Percentiles rank a stretch among this genome's conserved stretches.
Evolutionary conservation across 257 asterid genomes (phyloP).

Genomic region (Solanum ossicruentum): DNA sequence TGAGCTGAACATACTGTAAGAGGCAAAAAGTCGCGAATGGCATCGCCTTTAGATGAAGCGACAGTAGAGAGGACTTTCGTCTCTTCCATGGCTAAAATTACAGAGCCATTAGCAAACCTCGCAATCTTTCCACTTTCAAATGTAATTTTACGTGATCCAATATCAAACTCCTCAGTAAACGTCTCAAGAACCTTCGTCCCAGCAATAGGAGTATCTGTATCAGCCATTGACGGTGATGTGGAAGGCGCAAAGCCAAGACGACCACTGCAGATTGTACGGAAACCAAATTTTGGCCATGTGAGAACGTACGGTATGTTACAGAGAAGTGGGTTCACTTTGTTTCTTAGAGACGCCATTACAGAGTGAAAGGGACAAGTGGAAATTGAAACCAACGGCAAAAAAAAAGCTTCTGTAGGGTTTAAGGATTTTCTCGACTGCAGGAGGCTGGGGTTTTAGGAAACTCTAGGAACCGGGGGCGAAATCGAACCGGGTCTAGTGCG

Average conservation of each 20-base stretch:
- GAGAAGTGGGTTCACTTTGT: conserved; percentile 53
- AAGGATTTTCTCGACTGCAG: not conserved
- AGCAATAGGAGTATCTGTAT: conserved; percentile 24
- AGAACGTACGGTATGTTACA: conserved; percentile 33
- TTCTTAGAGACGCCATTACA: conserved; percentile 45
- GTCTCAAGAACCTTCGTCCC: conserved; percentile 63
- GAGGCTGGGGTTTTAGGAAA: conserved; percentile 1
- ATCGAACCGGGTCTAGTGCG: not conserved
- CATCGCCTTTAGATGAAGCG: conserved; percentile 67
- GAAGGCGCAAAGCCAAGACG: conserved; percentile 39
- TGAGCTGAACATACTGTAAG: conserved; percentile 54
- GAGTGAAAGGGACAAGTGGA: conserved; percentile 1
- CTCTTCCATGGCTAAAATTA: conserved; percentile 75
- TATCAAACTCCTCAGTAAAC: conserved; percentile 70
- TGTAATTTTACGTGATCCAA: conserved; percentile 48
- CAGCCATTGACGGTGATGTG: conserved; percentile 14
- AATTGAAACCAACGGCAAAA: not conserved
- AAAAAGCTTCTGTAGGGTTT: not conserved
- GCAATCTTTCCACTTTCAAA: conserved; percentile 90
- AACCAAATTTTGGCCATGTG: conserved; percentile 46
- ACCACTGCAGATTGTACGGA: conserved; percentile 55
- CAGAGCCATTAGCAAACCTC: conserved; percentile 82
- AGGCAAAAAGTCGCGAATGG: conserved; percentile 72
- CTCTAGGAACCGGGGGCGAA: not conserved
- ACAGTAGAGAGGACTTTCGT: conserved; percentile 85